phyloP scores from a whole-genome alignment of 2,329 filamentous ascomycete genomes.

The Epichloe gansuensis region DNA sequence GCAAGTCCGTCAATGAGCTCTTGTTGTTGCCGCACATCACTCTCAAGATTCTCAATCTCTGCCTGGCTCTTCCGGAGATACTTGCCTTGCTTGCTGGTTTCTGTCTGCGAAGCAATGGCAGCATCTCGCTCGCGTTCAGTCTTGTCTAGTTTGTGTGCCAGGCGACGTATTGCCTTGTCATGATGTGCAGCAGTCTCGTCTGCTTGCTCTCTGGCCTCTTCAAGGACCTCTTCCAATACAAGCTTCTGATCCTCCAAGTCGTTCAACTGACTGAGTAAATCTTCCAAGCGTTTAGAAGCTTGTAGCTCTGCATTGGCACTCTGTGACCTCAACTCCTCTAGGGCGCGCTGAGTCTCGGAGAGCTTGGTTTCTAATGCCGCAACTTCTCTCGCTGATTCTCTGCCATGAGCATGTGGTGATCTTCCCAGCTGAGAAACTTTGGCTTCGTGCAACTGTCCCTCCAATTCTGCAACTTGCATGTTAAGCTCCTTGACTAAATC shows the following conservation, averaged over 20 bases:
- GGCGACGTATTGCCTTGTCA: conserved; percentile 28
- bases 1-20: conserved; percentile 45
- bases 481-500: conserved; percentile 50
- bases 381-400: conserved; percentile 45
- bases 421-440: conserved; percentile 37
- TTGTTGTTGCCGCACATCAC: conserved; percentile 58
- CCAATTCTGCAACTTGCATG: conserved; percentile 51
- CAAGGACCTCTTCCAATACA: conserved; percentile 44
- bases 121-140: conserved; percentile 33
- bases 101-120: conserved; percentile 20
- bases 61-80: conserved; percentile 51
- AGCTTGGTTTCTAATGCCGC: conserved; percentile 48
- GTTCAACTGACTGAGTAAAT: conserved; percentile 41
- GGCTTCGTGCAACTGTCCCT: conserved; percentile 53
- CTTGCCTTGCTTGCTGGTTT: conserved; percentile 39
- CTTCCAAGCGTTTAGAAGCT: conserved; percentile 26
- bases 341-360: conserved; percentile 42
- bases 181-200: conserved; percentile 33
- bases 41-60: conserved; percentile 55
- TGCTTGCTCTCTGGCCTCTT: conserved; percentile 38
- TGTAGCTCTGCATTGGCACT: conserved; percentile 39
- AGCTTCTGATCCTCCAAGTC: conserved; percentile 47
- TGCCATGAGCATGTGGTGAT: conserved; percentile 33
- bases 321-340: conserved; percentile 39
- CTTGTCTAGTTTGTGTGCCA: conserved; percentile 37